Evolutionary conservation across 352 stramenopile genomes (phyloP).

Genomic region (Phytophthora cactorum): DNA sequence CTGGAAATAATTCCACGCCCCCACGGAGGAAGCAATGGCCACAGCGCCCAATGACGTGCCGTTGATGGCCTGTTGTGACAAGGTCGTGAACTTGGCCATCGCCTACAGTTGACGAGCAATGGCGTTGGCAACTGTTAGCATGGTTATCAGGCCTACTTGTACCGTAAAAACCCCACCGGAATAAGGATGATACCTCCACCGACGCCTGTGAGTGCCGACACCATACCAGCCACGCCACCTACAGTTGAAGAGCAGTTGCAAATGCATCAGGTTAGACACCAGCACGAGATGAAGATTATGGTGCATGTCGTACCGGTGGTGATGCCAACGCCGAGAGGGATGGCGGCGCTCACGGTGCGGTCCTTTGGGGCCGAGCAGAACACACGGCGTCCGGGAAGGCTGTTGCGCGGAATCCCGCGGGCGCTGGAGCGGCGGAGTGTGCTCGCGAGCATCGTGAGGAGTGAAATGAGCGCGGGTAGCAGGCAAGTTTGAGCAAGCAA

Average conservation of each 20-base stretch:
- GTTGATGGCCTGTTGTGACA: constrained; percentile 85
- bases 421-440: constrained; percentile 31
- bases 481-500: constrained; percentile 1
- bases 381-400: constrained; percentile 34
- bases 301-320: constrained; percentile 29
- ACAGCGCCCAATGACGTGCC: constrained; percentile 86
- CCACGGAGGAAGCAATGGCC: constrained; percentile 67
- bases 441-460: constrained; percentile 37
- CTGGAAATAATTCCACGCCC: constrained; percentile 76
- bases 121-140: not conserved
- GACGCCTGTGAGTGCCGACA: constrained; percentile 84
- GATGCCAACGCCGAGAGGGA: constrained; percentile 56
- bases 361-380: constrained; percentile 59
- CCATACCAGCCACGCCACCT: constrained; percentile 67
- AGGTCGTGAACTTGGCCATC: constrained; percentile 79
- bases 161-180: constrained; percentile 46
- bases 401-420: constrained; percentile 15
- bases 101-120: constrained; percentile 45
- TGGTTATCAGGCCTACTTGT: constrained; percentile 2
- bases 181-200: constrained; percentile 87
- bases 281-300: not conserved
- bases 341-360: constrained; percentile 38
- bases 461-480: constrained; percentile 1
- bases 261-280: not conserved
- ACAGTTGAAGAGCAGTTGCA: constrained; percentile 24